phyloP scores from a whole-genome alignment of 2,329 filamentous ascomycete species.

The Botryotinia convoluta region DNA sequence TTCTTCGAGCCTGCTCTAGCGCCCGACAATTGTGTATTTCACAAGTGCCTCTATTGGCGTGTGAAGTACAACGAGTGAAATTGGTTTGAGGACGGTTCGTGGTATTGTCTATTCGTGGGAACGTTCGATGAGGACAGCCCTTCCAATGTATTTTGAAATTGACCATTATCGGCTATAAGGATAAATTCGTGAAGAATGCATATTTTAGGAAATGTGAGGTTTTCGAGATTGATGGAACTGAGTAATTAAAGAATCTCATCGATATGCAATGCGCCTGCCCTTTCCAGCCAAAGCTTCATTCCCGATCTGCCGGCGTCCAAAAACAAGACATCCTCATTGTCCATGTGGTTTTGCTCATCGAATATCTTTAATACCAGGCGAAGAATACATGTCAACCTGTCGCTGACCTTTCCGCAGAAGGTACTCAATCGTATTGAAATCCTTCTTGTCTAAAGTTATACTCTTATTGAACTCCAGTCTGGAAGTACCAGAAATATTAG shows the following conservation, averaged over 20 bases:
- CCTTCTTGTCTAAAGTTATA: conserved; percentile 59
- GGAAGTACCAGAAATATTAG: conserved; percentile 4
- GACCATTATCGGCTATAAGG: conserved; percentile 29
- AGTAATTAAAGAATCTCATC: not conserved
- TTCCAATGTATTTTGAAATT: conserved; percentile 35
- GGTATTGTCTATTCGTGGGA: conserved; percentile 32
- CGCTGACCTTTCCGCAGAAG: conserved; percentile 63
- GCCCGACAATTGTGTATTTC: conserved; percentile 20
- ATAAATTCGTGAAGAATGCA: conserved; percentile 30
- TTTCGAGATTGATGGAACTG: conserved; percentile 2
- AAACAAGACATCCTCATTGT: not conserved
- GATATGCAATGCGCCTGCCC: conserved; percentile 22
- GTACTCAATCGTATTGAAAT: conserved; percentile 68
- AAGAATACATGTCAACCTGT: conserved; percentile 65
- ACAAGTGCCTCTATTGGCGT: conserved; percentile 22
- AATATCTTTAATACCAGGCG: conserved; percentile 64
- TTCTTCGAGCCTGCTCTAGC: conserved; percentile 26
- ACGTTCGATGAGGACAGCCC: conserved; percentile 32
- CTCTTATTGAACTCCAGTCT: conserved; percentile 75
- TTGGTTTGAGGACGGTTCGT: conserved; percentile 22
- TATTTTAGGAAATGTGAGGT: conserved; percentile 29
- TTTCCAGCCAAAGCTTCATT: conserved; percentile 12
- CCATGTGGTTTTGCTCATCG: conserved; percentile 23
- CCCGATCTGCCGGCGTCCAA: not conserved
- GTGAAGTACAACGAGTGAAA: not conserved